These are phyloP conservation scores for Pezicula radicicola DNA, from an alignment of 2,329 filamentous ascomycete species.

Conservation along the genomic window DNA sequence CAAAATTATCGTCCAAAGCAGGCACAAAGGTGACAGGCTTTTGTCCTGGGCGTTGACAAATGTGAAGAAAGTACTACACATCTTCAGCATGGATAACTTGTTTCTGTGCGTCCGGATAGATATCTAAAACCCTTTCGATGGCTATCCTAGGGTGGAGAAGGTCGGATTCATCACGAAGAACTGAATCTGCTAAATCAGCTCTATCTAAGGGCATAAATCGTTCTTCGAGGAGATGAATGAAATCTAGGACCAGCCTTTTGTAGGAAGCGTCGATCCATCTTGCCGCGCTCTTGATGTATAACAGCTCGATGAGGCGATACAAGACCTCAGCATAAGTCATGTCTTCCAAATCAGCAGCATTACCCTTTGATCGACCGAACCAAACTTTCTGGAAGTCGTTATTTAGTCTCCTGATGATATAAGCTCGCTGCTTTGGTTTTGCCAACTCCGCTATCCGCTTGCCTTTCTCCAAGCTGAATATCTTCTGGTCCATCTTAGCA, in stretches of 20 bases:
- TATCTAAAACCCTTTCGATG: conserved; percentile 72
- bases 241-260: conserved; percentile 78
- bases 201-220: conserved; percentile 66
- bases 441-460: conserved; percentile 75
- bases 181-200: background rate
- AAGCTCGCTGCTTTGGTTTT: conserved; percentile 74
- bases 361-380: conserved; percentile 62
- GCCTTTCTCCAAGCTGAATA: conserved; percentile 86
- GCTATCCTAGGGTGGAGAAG: conserved; percentile 73
- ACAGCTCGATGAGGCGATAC: conserved; percentile 77
- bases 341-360: conserved; percentile 81
- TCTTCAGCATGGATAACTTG: conserved; percentile 90
- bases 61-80: conserved; percentile 87
- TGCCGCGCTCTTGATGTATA: conserved; percentile 82
- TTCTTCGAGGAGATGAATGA: conserved; percentile 91
- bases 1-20: conserved; percentile 87
- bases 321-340: conserved; percentile 91
- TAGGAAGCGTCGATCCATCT: conserved; percentile 86
- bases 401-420: conserved; percentile 91
- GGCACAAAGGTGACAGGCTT: conserved; percentile 96
- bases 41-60: conserved; percentile 84
- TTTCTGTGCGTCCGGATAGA: conserved; percentile 78
- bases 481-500: conserved; percentile 97
- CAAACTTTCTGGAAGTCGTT: conserved; percentile 93
- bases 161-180: conserved; percentile 61